Percentiles rank a stretch among this genome's conserved stretches.
Conservation (phyloP, 768 basidiomycete genomes). For the Hysterangium stoloniferum region DNA sequence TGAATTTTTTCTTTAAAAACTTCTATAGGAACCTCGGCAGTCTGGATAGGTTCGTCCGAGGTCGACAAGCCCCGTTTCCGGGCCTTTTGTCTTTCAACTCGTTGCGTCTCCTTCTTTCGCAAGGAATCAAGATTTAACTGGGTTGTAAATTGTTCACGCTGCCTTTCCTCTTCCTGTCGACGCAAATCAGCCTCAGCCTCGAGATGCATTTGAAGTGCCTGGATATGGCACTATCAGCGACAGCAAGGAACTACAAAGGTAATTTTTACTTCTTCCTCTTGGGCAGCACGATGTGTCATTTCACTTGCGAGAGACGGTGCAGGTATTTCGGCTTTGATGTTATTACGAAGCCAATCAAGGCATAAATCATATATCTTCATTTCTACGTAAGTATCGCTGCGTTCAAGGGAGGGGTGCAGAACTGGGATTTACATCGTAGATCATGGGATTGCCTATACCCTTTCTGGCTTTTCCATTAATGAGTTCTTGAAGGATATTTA, state of each 20-base stretch:
- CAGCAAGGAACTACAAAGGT: constrained; percentile 1
- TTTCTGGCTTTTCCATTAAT: constrained; percentile 62
- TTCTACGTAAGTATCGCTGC: not conserved
- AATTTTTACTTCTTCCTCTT: constrained; percentile 53
- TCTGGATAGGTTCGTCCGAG: constrained; percentile 16
- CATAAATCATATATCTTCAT: constrained; percentile 63
- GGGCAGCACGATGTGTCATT: constrained; percentile 67
- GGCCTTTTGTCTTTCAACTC: constrained; percentile 42
- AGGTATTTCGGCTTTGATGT: constrained; percentile 50
- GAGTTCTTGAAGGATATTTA: constrained; percentile 46
- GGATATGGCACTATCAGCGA: not conserved
- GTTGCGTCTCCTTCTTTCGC: constrained; percentile 27
- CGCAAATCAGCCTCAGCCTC: constrained; percentile 43
- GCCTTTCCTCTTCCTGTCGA: constrained; percentile 33
- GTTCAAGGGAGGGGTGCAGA: not conserved
- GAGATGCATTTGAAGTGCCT: constrained; percentile 45
- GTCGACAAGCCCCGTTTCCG: constrained; percentile 64
- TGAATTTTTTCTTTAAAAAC: constrained; percentile 51
- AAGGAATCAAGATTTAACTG: constrained; percentile 56
- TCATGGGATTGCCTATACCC: constrained; percentile 63
- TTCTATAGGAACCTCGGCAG: constrained; percentile 64
- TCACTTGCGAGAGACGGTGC: constrained; percentile 65
- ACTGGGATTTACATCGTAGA: constrained; percentile 56
- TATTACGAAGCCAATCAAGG: constrained; percentile 62
- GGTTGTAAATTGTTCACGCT: constrained; percentile 50